Percentiles rank a stretch among this genome's conserved stretches.
Evolutionary conservation across 2,329 filamentous ascomycete species (phyloP).

Genomic region (Fusarium nurragi): DNA sequence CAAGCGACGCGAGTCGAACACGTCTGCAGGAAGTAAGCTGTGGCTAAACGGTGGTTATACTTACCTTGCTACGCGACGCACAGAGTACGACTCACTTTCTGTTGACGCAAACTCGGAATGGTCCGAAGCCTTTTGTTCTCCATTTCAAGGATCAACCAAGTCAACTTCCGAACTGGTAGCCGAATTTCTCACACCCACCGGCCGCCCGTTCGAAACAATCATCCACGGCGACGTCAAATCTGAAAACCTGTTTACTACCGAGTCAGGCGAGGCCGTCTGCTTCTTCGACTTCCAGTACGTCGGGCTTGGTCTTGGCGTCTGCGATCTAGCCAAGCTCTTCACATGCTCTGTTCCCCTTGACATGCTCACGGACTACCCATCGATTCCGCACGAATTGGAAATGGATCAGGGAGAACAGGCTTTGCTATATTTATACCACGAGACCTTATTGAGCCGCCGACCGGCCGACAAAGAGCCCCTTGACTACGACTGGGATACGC

Average conservation of each 20-base stretch:
- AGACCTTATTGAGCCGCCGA: constrained; percentile 44
- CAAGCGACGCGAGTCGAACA: constrained; percentile 38
- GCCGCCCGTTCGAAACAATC: constrained; percentile 60
- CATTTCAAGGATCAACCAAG: constrained; percentile 27
- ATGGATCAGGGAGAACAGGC: constrained; percentile 62
- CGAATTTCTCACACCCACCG: constrained; percentile 57
- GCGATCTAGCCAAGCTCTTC: constrained; percentile 73
- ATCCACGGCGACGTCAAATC: constrained; percentile 77
- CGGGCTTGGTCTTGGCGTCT: constrained; percentile 70
- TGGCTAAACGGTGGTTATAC: constrained; percentile 77
- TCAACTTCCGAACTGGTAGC: constrained; percentile 65
- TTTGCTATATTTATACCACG: constrained; percentile 62
- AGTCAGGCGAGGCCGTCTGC: constrained; percentile 60
- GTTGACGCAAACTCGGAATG: constrained; percentile 63
- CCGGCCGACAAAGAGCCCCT: background rate
- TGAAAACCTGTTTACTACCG: constrained; percentile 71
- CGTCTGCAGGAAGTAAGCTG: constrained; percentile 44
- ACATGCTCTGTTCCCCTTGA: constrained; percentile 69
- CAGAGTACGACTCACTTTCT: constrained; percentile 62
- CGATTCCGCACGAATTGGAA: constrained; percentile 50
- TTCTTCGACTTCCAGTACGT: constrained; percentile 78
- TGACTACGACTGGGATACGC: constrained; percentile 62
- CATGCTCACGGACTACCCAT: constrained; percentile 55
- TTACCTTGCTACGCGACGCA: constrained; percentile 70
- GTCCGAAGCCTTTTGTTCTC: constrained; percentile 59